Percentiles rank a stretch among this genome's conserved stretches.
phyloP scores from a whole-genome alignment of 495 filamentous ascomycete genomes.

The Choiromyces venosus region DNA sequence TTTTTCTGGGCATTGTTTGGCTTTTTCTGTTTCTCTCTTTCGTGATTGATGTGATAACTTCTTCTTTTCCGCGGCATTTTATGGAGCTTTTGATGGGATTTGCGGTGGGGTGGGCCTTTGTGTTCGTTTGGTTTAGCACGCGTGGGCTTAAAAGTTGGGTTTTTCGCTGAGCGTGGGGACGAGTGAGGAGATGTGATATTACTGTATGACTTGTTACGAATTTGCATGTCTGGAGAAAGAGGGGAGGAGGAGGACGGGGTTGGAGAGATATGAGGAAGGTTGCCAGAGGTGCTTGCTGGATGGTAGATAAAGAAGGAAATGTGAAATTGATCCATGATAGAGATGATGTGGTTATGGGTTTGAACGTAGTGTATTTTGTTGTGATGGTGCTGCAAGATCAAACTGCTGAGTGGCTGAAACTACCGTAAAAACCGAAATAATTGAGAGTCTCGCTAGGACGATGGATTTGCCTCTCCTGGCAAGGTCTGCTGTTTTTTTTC shows the following conservation, averaged over 20 bases:
- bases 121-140: neutral
- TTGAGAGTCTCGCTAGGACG: too few relatives aligned
- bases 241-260: neutral
- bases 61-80: neutral
- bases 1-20: slow-evolving; percentile 2
- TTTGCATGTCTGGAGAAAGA: neutral
- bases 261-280: neutral
- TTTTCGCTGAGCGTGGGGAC: neutral
- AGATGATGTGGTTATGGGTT: neutral
- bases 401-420: too few relatives aligned
- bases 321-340: neutral
- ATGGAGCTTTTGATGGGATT: neutral
- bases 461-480: too few relatives aligned
- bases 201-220: neutral
- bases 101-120: neutral
- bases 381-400: neutral
- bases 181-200: neutral
- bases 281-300: neutral
- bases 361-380: neutral
- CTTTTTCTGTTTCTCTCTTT: neutral
- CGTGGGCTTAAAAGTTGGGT: neutral
- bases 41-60: neutral
- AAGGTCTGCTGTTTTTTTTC: too few relatives aligned
- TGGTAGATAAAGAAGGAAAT: neutral
- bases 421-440: too few relatives aligned